Evolutionary conservation across 2,329 filamentous ascomycete species (phyloP).

Genomic region (Hypoxylon sp.): DNA sequence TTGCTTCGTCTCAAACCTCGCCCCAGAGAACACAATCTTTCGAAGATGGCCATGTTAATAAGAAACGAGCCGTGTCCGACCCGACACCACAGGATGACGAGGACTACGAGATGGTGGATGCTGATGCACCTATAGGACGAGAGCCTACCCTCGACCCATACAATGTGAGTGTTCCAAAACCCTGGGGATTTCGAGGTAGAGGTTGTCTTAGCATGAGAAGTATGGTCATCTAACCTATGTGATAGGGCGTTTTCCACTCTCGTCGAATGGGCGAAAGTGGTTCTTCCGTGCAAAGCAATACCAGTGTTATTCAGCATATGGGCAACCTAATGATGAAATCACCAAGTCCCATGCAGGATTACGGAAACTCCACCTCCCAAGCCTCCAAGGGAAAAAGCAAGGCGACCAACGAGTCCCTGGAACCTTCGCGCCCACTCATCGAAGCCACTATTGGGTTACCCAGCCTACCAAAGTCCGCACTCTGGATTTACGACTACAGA

Average conservation of each 20-base stretch:
- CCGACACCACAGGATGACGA: conserved; percentile 55
- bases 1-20: conserved; percentile 54
- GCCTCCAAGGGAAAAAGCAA: conserved; percentile 54
- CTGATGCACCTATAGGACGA: conserved; percentile 47
- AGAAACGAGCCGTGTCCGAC: conserved; percentile 65
- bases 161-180: conserved; percentile 22
- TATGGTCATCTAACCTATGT: conserved; percentile 41
- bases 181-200: background rate
- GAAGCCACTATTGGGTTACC: conserved; percentile 28
- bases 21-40: conserved; percentile 58
- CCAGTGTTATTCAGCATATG: conserved; percentile 47
- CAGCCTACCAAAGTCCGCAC: conserved; percentile 57
- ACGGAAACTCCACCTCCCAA: conserved; percentile 40
- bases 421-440: conserved; percentile 25
- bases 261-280: conserved; percentile 42
- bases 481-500: conserved; percentile 64
- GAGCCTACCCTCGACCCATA: conserved; percentile 41
- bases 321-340: conserved; percentile 53
- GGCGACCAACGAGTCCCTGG: conserved; percentile 44
- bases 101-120: conserved; percentile 63
- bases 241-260: conserved; percentile 46
- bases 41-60: conserved; percentile 64
- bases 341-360: conserved; percentile 49
- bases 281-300: conserved; percentile 47
- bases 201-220: conserved; percentile 46